Percentiles rank a stretch among this genome's conserved stretches.
These are phyloP conservation scores for Mentha longifolia DNA, from an alignment of 257 asterid genomes.

Conservation along the genomic window DNA sequence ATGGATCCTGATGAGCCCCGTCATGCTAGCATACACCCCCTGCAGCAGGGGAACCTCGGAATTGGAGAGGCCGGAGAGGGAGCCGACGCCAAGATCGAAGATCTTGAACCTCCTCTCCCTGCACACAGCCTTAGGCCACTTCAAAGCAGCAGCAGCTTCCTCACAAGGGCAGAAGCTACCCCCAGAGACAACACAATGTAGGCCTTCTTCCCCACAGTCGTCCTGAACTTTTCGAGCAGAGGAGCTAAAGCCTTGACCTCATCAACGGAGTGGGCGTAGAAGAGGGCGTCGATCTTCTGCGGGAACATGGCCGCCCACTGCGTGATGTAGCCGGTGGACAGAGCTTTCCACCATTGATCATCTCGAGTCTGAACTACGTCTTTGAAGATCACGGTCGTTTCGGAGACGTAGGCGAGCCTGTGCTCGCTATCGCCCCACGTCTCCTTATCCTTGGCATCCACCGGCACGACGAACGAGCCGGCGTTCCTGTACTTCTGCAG, in stretches of 20 bases:
- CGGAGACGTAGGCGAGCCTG: constrained; percentile 86
- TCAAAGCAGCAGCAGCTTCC: constrained; percentile 66
- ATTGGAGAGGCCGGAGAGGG: constrained; percentile 57
- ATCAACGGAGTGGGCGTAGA: constrained; percentile 80
- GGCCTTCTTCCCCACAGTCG: constrained; percentile 79
- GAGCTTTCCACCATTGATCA: constrained; percentile 98
- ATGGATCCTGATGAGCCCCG: constrained; percentile 81
- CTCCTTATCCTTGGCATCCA: constrained; percentile 82
- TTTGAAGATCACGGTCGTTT: constrained; percentile 93
- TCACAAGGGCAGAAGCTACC: constrained; percentile 87
- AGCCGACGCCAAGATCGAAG: constrained; percentile 75
- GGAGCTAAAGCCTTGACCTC: constrained; percentile 84
- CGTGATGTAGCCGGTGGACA: constrained; percentile 83
- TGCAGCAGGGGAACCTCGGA: constrained; percentile 86
- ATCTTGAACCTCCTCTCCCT: constrained; percentile 89
- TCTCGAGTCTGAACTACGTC: constrained; percentile 85
- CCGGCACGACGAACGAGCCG: constrained; percentile 81
- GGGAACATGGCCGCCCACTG: constrained; percentile 98
- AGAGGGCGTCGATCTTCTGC: constrained; percentile 81
- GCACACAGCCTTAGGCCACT: constrained; percentile 83
- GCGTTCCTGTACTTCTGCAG: constrained; percentile 96
- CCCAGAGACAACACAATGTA: constrained; percentile 84
- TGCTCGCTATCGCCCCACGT: constrained; percentile 99
- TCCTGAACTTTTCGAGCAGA: constrained; percentile 77
- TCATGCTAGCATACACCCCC: constrained; percentile 85